Evolutionary conservation across 306 rosid species (phyloP), one percentile per base, ranked within the genome.

Genomic region (Dalbergia oliveri): DNA sequence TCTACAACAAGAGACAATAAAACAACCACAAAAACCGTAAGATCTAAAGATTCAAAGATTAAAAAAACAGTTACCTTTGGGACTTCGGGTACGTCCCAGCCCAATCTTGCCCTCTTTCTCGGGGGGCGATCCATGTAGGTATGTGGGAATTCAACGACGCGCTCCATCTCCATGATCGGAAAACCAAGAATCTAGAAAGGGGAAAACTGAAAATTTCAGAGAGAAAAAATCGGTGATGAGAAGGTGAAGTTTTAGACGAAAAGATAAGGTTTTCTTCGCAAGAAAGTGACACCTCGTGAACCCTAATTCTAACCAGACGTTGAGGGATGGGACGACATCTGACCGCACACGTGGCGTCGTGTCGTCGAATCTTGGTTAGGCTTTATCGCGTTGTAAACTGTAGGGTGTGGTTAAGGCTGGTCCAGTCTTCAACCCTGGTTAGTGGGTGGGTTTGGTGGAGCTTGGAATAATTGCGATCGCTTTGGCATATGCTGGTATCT

Each of bases 51-150:
- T 41, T 41, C 45, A 6, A 41, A 41, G 45, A 6, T 8, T 9
- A 12, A 68, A 51, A 49, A 21, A 12, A n/a, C n/a, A 88, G 70
- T 77, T 93, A 94, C 99, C 99, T 91, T 94, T 0, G 99, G 89
- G 58, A 83, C 81, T 68, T 94, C 94, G 31, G 94, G 91, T 26
- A 91, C 87, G 51, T 94, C 99, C 97, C 99, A 94, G 53, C 99
- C 99, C 88, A 94, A 76, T 15, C 99, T 92, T 61, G 99, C 94
- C 74, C 97, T 67, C 91, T 94, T 93, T 69, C 94, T 88, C 4
- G 99, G 99, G 63, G 95, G 91, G 0, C 97, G 95, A 84, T 94
- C 99, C 86, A 94, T 77, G 86, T 90, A 89, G 47, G 91, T 83
- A 19, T 80, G 90, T 12, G 97, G 97, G 97, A 94, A 94, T 86